Evolutionary conservation across 2,329 filamentous ascomycete genomes (phyloP).

Genomic region (Akanthomyces muscarius): DNA sequence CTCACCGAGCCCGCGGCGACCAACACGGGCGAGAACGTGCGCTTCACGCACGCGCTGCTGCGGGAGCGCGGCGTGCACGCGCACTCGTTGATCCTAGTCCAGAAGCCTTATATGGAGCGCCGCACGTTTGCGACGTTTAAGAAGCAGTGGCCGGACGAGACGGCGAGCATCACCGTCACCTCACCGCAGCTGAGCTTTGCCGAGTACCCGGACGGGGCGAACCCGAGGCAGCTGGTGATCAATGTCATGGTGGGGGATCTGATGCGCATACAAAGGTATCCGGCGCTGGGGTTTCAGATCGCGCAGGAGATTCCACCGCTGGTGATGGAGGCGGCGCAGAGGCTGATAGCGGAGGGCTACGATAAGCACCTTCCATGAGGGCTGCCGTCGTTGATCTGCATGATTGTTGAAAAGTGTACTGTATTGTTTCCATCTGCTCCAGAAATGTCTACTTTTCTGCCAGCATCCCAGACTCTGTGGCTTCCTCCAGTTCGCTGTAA

Average conservation of each 20-base stretch:
- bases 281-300: conserved; percentile 41
- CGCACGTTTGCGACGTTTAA: conserved; percentile 43
- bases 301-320: conserved; percentile 38
- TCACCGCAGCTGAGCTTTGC: conserved; percentile 37
- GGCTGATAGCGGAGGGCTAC: conserved; percentile 38
- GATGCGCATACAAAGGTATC: conserved; percentile 40
- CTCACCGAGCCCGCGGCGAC: conserved; percentile 38
- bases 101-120: conserved; percentile 48
- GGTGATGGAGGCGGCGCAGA: conserved; percentile 39
- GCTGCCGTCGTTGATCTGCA: not conserved
- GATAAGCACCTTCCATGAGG: conserved; percentile 35
- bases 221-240: conserved; percentile 39
- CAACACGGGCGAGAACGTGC: conserved; percentile 47
- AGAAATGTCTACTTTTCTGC: not conserved
- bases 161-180: conserved; percentile 36
- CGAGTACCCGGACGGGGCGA: conserved; percentile 39
- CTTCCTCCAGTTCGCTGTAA: not conserved
- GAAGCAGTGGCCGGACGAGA: conserved; percentile 41
- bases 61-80: conserved; percentile 24
- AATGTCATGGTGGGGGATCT: conserved; percentile 45
- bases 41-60: conserved; percentile 38
- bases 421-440: not conserved
- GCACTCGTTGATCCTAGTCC: conserved; percentile 39
- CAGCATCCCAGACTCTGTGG: not conserved
- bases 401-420: not conserved